Conservation (phyloP, 371 early-diverging fungal genomes). For the Parasitella parasitica region DNA sequence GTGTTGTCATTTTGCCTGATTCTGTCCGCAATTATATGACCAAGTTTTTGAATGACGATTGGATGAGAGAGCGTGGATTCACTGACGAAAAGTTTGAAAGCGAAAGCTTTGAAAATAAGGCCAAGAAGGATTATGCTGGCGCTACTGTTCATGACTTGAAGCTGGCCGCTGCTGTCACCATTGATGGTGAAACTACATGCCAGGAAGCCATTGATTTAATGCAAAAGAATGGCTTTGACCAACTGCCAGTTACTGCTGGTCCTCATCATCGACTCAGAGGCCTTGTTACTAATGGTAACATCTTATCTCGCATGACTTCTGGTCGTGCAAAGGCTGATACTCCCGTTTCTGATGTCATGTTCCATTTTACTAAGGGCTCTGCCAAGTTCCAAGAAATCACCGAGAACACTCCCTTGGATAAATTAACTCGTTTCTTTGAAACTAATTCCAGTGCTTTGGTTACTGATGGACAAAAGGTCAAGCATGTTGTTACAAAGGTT, state of each 20-base stretch:
- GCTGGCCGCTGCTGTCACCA: constrained; percentile 81
- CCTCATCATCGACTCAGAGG: constrained; percentile 70
- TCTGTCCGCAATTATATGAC: constrained; percentile 98
- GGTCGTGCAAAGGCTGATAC: constrained; percentile 67
- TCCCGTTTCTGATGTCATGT: constrained; percentile 83
- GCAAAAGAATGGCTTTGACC: constrained; percentile 90
- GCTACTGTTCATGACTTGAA: constrained; percentile 82
- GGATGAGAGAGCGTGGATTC: constrained; percentile 87
- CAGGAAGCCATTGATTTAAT: constrained; percentile 84
- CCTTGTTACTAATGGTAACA: constrained; percentile 85
- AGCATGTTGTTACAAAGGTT: constrained; percentile 89
- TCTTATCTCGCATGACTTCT: constrained; percentile 74
- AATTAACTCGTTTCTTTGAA: constrained; percentile 88
- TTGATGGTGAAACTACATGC: constrained; percentile 63
- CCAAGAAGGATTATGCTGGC: constrained; percentile 74
- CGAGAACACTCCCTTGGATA: constrained; percentile 75
- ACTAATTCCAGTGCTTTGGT: constrained; percentile 86
- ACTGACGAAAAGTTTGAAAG: constrained; percentile 54
- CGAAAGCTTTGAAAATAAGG: constrained; percentile 61
- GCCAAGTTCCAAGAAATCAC: constrained; percentile 86
- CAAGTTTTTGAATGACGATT: constrained; percentile 92
- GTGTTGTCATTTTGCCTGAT: constrained; percentile 92
- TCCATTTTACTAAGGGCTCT: constrained; percentile 61
- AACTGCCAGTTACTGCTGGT: constrained; percentile 85
- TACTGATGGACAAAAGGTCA: constrained; percentile 73